phyloP scores from a whole-genome alignment of 2,329 filamentous ascomycete genomes.

The Thielaviopsis musarum region DNA sequence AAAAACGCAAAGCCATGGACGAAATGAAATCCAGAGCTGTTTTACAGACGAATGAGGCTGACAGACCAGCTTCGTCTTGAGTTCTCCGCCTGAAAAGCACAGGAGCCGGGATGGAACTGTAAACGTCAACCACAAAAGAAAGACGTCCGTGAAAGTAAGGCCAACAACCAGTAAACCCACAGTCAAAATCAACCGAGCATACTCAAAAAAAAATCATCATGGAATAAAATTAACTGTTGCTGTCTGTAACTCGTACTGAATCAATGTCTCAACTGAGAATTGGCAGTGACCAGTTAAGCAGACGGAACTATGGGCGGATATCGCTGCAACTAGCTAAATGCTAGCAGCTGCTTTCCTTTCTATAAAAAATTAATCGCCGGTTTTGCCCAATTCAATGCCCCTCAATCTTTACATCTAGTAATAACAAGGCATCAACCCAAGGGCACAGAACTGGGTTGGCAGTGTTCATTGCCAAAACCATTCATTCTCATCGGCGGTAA shows the following conservation, averaged over 20 bases:
- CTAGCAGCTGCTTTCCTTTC: background rate
- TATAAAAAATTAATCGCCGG: background rate
- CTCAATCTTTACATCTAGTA: background rate
- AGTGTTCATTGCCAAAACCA: background rate
- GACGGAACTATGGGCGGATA: background rate
- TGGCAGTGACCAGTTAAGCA: background rate
- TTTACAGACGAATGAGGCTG: too few species aligned
- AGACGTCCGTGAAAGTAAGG: background rate
- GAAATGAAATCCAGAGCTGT: too few species aligned
- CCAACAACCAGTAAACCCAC: background rate
- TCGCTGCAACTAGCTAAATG: background rate
- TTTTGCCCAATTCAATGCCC: background rate
- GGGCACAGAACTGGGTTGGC: background rate
- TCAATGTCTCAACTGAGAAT: background rate
- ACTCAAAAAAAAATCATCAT: background rate
- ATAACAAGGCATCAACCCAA: background rate
- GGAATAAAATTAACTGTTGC: background rate
- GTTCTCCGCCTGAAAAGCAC: too few species aligned
- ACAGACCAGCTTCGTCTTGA: too few species aligned
- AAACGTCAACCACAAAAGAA: too few species aligned
- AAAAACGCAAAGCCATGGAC: too few species aligned
- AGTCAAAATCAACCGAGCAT: background rate
- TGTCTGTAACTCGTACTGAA: background rate
- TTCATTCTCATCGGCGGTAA: background rate
- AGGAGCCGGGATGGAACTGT: too few species aligned